These are phyloP conservation scores for Aspergillus cristatus DNA, from an alignment of 495 filamentous ascomycete species.

Conservation along the genomic window DNA sequence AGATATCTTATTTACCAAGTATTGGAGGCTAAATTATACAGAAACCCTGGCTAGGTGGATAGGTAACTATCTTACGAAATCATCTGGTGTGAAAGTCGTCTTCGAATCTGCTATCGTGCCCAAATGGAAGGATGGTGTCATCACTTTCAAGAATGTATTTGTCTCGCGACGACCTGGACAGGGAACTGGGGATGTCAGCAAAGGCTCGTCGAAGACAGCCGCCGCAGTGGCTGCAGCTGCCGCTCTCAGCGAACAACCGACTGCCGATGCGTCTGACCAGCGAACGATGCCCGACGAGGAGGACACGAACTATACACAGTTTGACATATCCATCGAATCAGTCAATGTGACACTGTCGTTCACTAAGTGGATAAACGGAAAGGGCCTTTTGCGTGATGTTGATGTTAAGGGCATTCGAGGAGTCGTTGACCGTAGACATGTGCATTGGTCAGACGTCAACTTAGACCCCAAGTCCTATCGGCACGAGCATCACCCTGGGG, in stretches of 20 bases:
- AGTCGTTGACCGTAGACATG: slow-evolving; percentile 81
- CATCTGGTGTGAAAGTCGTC: slow-evolving; percentile 88
- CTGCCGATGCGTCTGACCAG: slow-evolving; percentile 12
- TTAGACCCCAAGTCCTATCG: slow-evolving; percentile 80
- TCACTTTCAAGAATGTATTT: slow-evolving; percentile 94
- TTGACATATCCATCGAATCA: slow-evolving; percentile 87
- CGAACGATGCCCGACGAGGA: slow-evolving; percentile 47
- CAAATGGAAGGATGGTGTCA: slow-evolving; percentile 87
- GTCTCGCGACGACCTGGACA: slow-evolving; percentile 87
- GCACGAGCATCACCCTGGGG: slow-evolving; percentile 80
- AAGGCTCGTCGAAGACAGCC: slow-evolving; percentile 79
- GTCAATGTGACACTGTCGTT: slow-evolving; percentile 98
- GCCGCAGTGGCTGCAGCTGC: slow-evolving; percentile 79
- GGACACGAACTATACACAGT: slow-evolving; percentile 95
- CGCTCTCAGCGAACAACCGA: slow-evolving; percentile 34
- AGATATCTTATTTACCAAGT: neutral
- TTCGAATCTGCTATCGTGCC: slow-evolving; percentile 98
- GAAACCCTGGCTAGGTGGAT: slow-evolving; percentile 91
- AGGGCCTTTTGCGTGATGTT: slow-evolving; percentile 82
- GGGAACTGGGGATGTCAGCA: slow-evolving; percentile 66
- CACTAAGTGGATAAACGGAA: slow-evolving; percentile 95
- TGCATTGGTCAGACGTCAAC: slow-evolving; percentile 59
- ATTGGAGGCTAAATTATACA: slow-evolving; percentile 22
- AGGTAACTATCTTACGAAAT: slow-evolving; percentile 91
- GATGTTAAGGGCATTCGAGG: slow-evolving; percentile 93